Conservation (phyloP, 495 filamentous ascomycete genomes). For the Penicillium soppii region DNA sequence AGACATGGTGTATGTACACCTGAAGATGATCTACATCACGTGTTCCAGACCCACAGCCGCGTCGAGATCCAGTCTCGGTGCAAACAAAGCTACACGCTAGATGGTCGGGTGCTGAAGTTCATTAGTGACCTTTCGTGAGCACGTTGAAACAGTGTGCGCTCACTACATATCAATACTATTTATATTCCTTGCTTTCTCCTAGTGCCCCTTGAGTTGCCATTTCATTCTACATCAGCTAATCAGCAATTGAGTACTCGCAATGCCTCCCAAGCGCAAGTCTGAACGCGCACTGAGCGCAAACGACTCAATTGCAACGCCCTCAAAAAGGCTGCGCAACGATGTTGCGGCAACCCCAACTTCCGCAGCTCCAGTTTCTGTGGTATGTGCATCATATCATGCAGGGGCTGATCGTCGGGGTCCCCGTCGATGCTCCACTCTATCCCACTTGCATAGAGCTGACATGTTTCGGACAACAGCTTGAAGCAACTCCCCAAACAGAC, state of each 20-base stretch:
- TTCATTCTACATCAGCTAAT: not conserved
- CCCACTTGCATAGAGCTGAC: conserved; percentile 1
- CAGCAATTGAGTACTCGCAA: conserved; percentile 5
- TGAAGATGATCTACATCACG: too few species aligned
- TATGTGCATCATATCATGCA: conserved; percentile 10
- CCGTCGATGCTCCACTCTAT: conserved; percentile 6
- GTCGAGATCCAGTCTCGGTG: conserved; percentile 7
- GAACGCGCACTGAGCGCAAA: conserved; percentile 20
- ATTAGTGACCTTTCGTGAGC: not conserved
- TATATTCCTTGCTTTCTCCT: not conserved
- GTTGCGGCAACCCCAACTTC: not conserved
- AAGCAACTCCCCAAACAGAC: conserved; percentile 24
- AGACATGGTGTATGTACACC: too few species aligned
- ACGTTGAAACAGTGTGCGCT: not conserved
- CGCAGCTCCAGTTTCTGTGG: conserved; percentile 4
- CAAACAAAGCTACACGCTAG: conserved; percentile 7
- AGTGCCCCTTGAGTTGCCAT: not conserved
- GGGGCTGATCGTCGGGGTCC: conserved; percentile 9
- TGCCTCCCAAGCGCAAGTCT: conserved; percentile 33
- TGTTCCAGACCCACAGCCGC: conserved; percentile 12
- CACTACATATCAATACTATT: not conserved
- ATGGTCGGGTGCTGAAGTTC: not conserved
- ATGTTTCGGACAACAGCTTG: conserved; percentile 1
- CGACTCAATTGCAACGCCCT: conserved; percentile 14
- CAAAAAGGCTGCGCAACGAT: conserved; percentile 24